Evolutionary conservation across 176 grass and related monocot genomes (phyloP).

Genomic region (Zea mays): DNA sequence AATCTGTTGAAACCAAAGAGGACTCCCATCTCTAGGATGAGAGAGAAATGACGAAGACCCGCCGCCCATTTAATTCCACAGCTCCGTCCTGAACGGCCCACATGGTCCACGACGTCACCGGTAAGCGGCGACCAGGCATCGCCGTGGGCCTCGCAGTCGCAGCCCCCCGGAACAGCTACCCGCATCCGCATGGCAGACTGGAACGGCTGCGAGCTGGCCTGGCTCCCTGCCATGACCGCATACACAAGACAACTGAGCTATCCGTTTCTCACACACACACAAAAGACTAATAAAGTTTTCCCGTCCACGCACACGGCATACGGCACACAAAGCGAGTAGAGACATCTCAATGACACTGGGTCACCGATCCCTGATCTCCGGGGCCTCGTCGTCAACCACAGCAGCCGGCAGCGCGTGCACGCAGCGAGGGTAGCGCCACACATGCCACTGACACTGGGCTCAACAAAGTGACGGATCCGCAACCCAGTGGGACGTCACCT

Average conservation of each 20-base stretch:
- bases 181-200: neutral
- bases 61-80: too few relatives aligned
- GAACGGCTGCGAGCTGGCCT: neutral
- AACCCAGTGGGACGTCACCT: neutral
- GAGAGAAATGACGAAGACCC: too few relatives aligned
- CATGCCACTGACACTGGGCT: neutral
- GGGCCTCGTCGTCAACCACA: neutral
- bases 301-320: too few relatives aligned
- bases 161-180: neutral
- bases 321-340: neutral
- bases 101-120: constrained; percentile 12
- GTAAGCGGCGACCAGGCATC: constrained; percentile 50
- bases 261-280: too few relatives aligned
- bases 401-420: constrained; percentile 1
- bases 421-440: neutral
- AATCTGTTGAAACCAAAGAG: too few relatives aligned
- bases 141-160: constrained; percentile 29
- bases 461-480: neutral
- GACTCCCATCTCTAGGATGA: too few relatives aligned
- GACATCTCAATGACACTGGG: neutral
- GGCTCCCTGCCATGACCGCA: too few relatives aligned
- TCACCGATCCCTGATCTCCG: neutral
- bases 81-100: neutral
- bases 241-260: neutral
- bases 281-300: too few relatives aligned